phyloP scores from a whole-genome alignment of 2,329 filamentous ascomycete species.

The Aspergillus fijiensis region DNA sequence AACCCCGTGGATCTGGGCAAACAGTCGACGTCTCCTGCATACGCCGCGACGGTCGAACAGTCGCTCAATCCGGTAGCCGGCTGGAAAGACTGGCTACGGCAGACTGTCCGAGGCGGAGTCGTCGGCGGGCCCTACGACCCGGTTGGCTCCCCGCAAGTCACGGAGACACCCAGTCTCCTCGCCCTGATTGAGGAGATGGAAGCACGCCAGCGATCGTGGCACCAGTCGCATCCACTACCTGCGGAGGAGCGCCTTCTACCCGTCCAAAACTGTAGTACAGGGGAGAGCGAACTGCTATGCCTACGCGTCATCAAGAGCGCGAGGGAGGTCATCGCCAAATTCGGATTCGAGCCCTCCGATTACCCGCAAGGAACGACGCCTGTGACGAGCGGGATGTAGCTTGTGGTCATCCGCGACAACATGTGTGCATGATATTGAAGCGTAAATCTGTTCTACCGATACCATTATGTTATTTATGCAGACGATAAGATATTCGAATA shows the following conservation, averaged over 20 bases:
- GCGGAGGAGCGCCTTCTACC: constrained; percentile 13
- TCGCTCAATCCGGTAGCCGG: constrained; percentile 26
- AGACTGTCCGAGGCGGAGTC: constrained; percentile 37
- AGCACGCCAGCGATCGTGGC: constrained; percentile 44
- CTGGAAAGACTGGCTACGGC: constrained; percentile 42
- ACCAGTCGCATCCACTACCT: constrained; percentile 29
- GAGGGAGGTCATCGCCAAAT: constrained; percentile 35
- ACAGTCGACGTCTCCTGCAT: constrained; percentile 34
- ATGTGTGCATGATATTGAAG: background rate
- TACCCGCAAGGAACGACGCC: constrained; percentile 30
- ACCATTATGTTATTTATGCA: background rate
- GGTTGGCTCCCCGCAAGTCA: constrained; percentile 29
- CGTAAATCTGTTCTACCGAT: background rate
- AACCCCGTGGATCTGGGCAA: constrained; percentile 39
- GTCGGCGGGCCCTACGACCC: constrained; percentile 32
- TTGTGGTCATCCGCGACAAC: background rate
- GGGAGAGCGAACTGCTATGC: constrained; percentile 35
- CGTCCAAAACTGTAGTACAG: background rate
- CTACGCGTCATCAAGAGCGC: constrained; percentile 36
- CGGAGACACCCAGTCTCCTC: constrained; percentile 35
- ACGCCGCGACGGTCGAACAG: constrained; percentile 27
- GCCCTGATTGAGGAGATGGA: constrained; percentile 44
- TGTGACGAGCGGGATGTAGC: background rate
- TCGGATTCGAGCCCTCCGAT: constrained; percentile 36
- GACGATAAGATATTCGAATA: background rate